These are phyloP conservation scores for Penicillium sp. DNA, from an alignment of 2,329 filamentous ascomycete species.

Conservation along the genomic window DNA sequence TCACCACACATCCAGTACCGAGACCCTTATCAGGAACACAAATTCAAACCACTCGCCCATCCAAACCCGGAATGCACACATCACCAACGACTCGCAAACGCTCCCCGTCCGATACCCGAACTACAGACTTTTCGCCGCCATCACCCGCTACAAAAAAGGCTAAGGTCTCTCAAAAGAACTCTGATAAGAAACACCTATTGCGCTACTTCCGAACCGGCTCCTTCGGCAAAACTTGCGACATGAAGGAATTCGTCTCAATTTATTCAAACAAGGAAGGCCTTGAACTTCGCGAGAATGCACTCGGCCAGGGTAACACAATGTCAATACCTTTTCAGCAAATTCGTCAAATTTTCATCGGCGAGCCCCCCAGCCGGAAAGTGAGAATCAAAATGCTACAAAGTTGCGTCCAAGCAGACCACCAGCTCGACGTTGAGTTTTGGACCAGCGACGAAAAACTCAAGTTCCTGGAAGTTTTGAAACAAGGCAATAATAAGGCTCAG, in stretches of 20 bases:
- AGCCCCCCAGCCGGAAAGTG: constrained; percentile 29
- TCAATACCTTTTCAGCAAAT: constrained; percentile 27
- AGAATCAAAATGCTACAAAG: constrained; percentile 29
- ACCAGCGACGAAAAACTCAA: constrained; percentile 20
- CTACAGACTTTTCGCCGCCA: constrained; percentile 29
- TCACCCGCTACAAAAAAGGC: constrained; percentile 15
- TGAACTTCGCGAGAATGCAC: constrained; percentile 8
- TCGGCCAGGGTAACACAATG: not conserved
- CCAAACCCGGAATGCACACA: constrained; percentile 1
- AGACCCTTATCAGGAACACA: constrained; percentile 7
- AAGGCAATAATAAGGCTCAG: constrained; percentile 8
- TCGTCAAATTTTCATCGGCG: constrained; percentile 19
- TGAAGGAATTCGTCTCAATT: constrained; percentile 12
- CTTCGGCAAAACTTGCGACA: constrained; percentile 10
- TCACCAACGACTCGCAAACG: constrained; percentile 14
- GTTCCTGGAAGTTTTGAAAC: constrained; percentile 21
- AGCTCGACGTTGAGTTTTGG: constrained; percentile 34
- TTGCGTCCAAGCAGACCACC: constrained; percentile 13
- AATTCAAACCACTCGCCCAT: constrained; percentile 2
- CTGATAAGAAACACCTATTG: constrained; percentile 12
- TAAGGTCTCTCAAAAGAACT: constrained; percentile 8
- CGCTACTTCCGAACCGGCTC: constrained; percentile 26
- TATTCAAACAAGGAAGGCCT: constrained; percentile 16
- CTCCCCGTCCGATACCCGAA: constrained; percentile 37
- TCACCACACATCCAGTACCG: constrained; percentile 28